Percentiles rank a stretch among this genome's conserved stretches.
These are phyloP conservation scores for Flaveria ramosissima DNA, from an alignment of 129 eudicot species.

Conservation along the genomic window DNA sequence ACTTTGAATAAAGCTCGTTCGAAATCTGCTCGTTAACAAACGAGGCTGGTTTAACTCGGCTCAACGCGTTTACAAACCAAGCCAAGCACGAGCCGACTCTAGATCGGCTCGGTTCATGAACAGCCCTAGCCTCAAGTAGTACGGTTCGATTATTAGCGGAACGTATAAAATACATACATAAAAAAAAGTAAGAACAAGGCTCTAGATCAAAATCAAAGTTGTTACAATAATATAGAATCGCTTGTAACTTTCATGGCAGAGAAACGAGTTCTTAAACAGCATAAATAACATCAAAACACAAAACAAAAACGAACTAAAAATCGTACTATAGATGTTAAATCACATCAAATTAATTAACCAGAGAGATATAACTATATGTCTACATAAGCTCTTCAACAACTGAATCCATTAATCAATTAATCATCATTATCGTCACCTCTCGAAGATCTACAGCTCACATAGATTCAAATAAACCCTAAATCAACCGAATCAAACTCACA, in stretches of 20 bases:
- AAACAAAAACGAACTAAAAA: neutral
- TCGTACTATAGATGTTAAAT: neutral
- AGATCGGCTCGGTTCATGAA: too few species aligned
- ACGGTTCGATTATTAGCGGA: neutral
- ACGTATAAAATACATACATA: neutral
- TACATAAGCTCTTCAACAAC: constrained; percentile 6
- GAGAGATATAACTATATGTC: neutral
- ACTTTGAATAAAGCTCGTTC: too few species aligned
- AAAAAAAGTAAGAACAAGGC: too few species aligned
- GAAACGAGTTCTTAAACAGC: neutral
- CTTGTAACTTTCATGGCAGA: too few species aligned
- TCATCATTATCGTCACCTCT: constrained; percentile 8
- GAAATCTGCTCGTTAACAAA: too few species aligned
- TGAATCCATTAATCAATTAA: constrained; percentile 23
- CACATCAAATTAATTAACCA: constrained; percentile 17
- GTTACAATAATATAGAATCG: too few species aligned
- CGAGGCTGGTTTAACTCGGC: too few species aligned
- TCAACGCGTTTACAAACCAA: too few species aligned
- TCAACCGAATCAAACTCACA: neutral
- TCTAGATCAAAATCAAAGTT: neutral
- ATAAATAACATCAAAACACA: neutral
- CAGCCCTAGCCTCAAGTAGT: too few species aligned
- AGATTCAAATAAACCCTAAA: constrained; percentile 9
- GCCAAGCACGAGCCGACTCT: too few species aligned
- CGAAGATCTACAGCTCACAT: constrained; percentile 14